Evolutionary conservation across 345 rosid genomes (phyloP).

Genomic region (Carallia brachiata): DNA sequence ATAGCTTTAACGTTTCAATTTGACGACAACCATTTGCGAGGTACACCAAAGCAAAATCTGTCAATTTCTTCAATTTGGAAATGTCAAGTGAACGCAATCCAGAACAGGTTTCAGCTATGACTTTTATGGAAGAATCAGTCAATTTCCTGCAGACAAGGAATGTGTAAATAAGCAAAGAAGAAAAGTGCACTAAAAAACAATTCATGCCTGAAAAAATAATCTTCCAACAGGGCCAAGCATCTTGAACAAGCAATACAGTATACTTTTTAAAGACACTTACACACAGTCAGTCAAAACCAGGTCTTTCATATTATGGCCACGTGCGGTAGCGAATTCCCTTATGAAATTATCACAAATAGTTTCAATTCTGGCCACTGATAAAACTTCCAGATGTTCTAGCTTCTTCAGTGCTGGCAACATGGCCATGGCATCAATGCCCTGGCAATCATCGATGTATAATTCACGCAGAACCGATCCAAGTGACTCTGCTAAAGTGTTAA

Average conservation of each 20-base stretch:
- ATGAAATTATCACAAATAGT: conserved; percentile 60
- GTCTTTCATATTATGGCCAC: conserved; percentile 63
- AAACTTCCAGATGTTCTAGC: conserved; percentile 60
- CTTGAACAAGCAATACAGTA: conserved; percentile 6
- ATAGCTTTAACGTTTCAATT: conserved; percentile 54
- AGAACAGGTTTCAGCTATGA: conserved; percentile 64
- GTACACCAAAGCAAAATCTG: conserved; percentile 70
- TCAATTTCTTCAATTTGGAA: conserved; percentile 62
- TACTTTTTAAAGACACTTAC: conserved; percentile 43
- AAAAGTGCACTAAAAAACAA: not conserved
- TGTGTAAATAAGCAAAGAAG: conserved; percentile 10
- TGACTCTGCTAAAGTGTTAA: conserved; percentile 50
- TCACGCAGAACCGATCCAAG: conserved; percentile 66
- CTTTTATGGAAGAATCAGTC: conserved; percentile 74
- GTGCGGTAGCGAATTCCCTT: conserved; percentile 34
- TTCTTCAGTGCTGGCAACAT: conserved; percentile 61
- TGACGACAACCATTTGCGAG: conserved; percentile 75
- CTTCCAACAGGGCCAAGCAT: conserved; percentile 10
- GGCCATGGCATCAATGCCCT: conserved; percentile 52
- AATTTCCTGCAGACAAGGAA: conserved; percentile 56
- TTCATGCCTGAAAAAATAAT: not conserved
- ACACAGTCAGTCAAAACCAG: conserved; percentile 60
- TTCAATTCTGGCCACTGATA: conserved; percentile 67
- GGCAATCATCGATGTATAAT: conserved; percentile 77
- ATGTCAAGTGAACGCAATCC: conserved; percentile 56